Percentiles rank a stretch among this genome's conserved stretches.
Evolutionary conservation across 768 basidiomycete species (phyloP).

Genomic region (Rhodotorula graminis): DNA sequence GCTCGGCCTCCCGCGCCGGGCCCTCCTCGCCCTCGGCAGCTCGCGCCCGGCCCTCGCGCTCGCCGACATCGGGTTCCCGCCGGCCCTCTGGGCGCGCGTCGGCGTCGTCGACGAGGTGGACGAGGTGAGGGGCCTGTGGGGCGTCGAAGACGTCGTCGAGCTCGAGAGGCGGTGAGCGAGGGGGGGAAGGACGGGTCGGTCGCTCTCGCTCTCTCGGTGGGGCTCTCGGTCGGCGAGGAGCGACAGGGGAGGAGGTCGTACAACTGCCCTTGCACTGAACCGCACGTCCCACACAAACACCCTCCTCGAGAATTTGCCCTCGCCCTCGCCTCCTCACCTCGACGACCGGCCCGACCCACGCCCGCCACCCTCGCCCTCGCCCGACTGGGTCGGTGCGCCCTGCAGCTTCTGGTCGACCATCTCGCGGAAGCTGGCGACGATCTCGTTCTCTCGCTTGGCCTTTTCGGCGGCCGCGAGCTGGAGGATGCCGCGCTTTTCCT

Average conservation of each 20-base stretch:
- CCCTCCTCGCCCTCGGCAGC: background rate
- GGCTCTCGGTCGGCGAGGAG: no score
- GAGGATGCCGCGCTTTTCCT: slow-evolving; percentile 86
- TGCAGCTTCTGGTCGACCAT: slow-evolving; percentile 32
- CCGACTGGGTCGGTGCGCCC: background rate
- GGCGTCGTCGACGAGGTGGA: slow-evolving; percentile 16
- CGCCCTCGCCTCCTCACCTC: no score
- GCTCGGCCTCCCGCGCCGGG: slow-evolving; percentile 15
- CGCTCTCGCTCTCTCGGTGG: no score
- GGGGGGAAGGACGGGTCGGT: no score
- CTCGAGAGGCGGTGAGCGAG: background rate
- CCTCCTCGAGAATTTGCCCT: no score
- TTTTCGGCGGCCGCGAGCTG: slow-evolving; percentile 93
- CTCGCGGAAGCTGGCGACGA: slow-evolving; percentile 36
- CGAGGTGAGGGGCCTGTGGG: background rate
- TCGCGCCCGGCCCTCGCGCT: background rate
- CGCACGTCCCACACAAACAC: no score
- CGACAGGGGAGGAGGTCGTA: no score
- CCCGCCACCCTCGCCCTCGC: no score
- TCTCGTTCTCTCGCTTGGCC: slow-evolving; percentile 75
- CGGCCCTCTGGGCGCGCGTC: slow-evolving; percentile 14
- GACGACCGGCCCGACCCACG: no score
- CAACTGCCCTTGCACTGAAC: no score
- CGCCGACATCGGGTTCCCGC: slow-evolving; percentile 12
- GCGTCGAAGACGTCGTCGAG: slow-evolving; percentile 2